phyloP scores from a whole-genome alignment of 495 filamentous ascomycete species.

The Lophium mytilinum region DNA sequence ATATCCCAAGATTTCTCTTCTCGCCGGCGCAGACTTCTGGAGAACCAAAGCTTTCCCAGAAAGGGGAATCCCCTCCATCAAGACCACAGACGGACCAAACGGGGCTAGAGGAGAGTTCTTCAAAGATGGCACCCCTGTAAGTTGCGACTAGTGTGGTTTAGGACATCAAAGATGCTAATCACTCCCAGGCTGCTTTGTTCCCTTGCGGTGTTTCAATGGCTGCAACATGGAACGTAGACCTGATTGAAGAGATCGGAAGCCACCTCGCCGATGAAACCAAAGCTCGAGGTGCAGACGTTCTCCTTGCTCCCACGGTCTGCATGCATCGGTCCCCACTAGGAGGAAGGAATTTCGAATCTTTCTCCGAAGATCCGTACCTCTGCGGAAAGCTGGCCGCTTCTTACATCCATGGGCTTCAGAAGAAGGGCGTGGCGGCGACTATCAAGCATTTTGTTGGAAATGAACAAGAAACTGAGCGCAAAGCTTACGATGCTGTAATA shows the following conservation, averaged over 20 bases:
- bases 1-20: constrained; percentile 43
- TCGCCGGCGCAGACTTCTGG: constrained; percentile 37
- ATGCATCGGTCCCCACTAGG: constrained; percentile 29
- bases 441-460: constrained; percentile 31
- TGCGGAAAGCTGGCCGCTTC: constrained; percentile 27
- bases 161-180: background rate
- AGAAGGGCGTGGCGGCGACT: constrained; percentile 25
- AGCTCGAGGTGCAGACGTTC: constrained; percentile 26
- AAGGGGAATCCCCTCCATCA: constrained; percentile 28
- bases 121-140: constrained; percentile 53
- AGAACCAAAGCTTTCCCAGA: constrained; percentile 21
- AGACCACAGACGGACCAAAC: constrained; percentile 30
- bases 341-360: constrained; percentile 29
- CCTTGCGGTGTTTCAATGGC: constrained; percentile 27
- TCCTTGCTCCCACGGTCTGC: constrained; percentile 29
- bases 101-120: constrained; percentile 43
- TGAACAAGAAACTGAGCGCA: constrained; percentile 27
- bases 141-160: constrained; percentile 8
- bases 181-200: constrained; percentile 24
- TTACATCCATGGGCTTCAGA: constrained; percentile 27
- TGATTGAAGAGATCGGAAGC: constrained; percentile 25
- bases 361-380: constrained; percentile 29
- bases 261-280: constrained; percentile 27
- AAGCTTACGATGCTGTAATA: constrained; percentile 19
- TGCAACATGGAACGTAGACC: constrained; percentile 27